phyloP scores from a whole-genome alignment of 2,329 filamentous ascomycete species.

The Lachnellula hyalina region DNA sequence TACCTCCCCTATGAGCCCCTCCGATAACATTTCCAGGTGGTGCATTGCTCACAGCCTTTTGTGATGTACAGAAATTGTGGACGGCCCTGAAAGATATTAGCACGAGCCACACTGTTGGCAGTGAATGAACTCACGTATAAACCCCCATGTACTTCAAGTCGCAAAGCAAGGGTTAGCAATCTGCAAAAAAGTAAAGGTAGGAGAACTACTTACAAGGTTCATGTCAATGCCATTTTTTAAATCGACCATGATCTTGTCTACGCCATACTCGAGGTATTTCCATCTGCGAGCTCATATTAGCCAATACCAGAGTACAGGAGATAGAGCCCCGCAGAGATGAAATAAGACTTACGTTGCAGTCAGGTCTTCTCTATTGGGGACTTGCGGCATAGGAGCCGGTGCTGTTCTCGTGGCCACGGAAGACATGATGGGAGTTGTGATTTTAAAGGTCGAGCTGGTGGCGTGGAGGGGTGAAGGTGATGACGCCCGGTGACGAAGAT shows the following conservation, averaged over 20 bases:
- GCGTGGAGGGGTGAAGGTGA: constrained; percentile 1
- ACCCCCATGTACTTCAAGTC: constrained; percentile 78
- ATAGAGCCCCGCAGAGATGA: neutral
- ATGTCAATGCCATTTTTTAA: constrained; percentile 91
- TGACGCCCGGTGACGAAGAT: neutral
- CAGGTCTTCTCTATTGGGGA: constrained; percentile 58
- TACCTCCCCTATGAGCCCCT: constrained; percentile 67
- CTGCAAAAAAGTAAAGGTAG: neutral
- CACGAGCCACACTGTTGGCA: neutral
- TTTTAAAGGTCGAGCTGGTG: neutral
- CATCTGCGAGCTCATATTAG: constrained; percentile 53
- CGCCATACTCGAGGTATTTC: constrained; percentile 81
- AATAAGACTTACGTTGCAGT: constrained; percentile 51
- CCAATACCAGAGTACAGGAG: neutral
- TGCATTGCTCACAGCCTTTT: constrained; percentile 73
- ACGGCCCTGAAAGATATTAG: constrained; percentile 62
- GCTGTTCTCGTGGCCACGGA: constrained; percentile 13
- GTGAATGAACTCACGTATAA: constrained; percentile 63
- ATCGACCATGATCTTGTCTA: constrained; percentile 89
- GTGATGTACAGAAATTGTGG: constrained; percentile 98
- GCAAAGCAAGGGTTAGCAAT: constrained; percentile 11
- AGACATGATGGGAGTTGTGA: constrained; percentile 10
- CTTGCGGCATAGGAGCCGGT: constrained; percentile 43
- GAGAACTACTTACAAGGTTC: constrained; percentile 58
- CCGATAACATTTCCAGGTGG: constrained; percentile 38